These are phyloP conservation scores for Drechslerella dactyloides DNA, from an alignment of 2,329 filamentous ascomycete genomes.

Conservation along the genomic window DNA sequence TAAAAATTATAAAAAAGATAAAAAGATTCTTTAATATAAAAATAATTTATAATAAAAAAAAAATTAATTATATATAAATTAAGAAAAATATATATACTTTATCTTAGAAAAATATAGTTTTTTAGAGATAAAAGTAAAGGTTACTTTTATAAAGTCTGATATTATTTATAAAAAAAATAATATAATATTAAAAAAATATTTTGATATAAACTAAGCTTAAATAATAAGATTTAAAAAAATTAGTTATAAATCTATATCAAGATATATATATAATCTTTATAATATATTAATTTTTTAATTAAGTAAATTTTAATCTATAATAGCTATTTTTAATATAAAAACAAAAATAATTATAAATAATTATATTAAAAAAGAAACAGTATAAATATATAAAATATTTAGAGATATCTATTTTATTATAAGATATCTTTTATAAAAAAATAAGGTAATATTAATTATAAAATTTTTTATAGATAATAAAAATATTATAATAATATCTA, in stretches of 20 bases:
- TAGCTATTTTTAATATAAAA: slow-evolving; percentile 22
- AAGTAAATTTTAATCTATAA: slow-evolving; percentile 15
- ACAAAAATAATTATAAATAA: slow-evolving; percentile 34
- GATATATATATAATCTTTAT: slow-evolving; percentile 18
- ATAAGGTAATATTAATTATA: slow-evolving; percentile 16
- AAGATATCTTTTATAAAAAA: slow-evolving; percentile 28
- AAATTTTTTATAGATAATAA: slow-evolving; percentile 20
- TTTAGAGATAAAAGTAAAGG: slow-evolving; percentile 33
- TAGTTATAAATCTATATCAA: slow-evolving; percentile 48
- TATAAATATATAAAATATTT: slow-evolving; percentile 19
- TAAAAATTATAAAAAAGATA: slow-evolving; percentile 21
- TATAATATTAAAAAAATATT: slow-evolving; percentile 23
- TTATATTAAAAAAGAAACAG: slow-evolving; percentile 14
- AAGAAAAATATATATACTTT: slow-evolving; percentile 24
- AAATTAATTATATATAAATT: slow-evolving; percentile 52
- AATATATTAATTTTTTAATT: slow-evolving; percentile 26
- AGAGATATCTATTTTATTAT: slow-evolving; percentile 25
- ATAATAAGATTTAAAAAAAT: slow-evolving; percentile 50
- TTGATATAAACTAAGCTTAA: slow-evolving; percentile 35
- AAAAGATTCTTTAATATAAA: slow-evolving; percentile 27
- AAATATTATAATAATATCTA: slow-evolving; percentile 19
- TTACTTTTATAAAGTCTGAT: slow-evolving; percentile 19
- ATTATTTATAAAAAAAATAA: slow-evolving; percentile 30
- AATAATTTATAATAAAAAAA: slow-evolving; percentile 48
- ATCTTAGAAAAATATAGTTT: slow-evolving; percentile 27